Conservation (phyloP, 2,329 filamentous ascomycete species). For the Scedosporium aurantiacum region DNA sequence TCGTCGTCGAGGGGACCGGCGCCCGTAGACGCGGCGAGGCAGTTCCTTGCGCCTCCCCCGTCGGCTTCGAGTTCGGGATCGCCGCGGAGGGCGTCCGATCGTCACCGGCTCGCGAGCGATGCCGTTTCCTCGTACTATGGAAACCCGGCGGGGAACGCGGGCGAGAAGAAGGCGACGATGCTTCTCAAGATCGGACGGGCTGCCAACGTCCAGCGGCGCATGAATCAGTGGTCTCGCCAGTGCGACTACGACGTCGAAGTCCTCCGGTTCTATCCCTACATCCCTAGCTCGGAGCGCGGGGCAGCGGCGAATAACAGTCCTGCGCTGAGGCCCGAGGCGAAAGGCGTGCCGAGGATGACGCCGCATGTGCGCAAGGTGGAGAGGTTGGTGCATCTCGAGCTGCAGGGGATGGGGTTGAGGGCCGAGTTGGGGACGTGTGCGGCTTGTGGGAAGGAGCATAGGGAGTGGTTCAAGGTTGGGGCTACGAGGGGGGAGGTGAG, state of each 20-base stretch:
- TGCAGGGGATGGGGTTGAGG: constrained; percentile 51
- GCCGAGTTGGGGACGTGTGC: constrained; percentile 50
- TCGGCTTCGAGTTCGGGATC: constrained; percentile 16
- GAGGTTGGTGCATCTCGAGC: constrained; percentile 78
- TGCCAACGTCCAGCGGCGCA: constrained; percentile 75
- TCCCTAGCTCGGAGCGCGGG: constrained; percentile 31
- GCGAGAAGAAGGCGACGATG: constrained; percentile 42
- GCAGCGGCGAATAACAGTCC: not conserved
- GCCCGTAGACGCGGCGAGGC: constrained; percentile 46
- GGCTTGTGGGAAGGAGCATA: constrained; percentile 72
- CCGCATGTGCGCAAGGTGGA: constrained; percentile 83
- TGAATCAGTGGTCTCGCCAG: constrained; percentile 90
- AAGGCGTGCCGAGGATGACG: constrained; percentile 52
- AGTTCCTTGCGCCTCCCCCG: constrained; percentile 45
- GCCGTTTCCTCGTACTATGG: constrained; percentile 27
- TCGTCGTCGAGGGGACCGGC: constrained; percentile 37
- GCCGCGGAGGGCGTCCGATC: constrained; percentile 17
- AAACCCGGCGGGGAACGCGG: constrained; percentile 28
- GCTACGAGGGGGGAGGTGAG: constrained; percentile 60
- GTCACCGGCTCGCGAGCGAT: constrained; percentile 40
- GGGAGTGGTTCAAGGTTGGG: constrained; percentile 91
- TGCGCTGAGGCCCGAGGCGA: not conserved
- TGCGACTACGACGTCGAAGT: constrained; percentile 83
- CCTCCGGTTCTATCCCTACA: constrained; percentile 84
- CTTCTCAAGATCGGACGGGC: constrained; percentile 57